A percentile compares a stretch with the other conserved stretches of the same genome.
Evolutionary conservation across 2,329 filamentous ascomycete genomes (phyloP).

Genomic region (Fusarium odoratissimum): DNA sequence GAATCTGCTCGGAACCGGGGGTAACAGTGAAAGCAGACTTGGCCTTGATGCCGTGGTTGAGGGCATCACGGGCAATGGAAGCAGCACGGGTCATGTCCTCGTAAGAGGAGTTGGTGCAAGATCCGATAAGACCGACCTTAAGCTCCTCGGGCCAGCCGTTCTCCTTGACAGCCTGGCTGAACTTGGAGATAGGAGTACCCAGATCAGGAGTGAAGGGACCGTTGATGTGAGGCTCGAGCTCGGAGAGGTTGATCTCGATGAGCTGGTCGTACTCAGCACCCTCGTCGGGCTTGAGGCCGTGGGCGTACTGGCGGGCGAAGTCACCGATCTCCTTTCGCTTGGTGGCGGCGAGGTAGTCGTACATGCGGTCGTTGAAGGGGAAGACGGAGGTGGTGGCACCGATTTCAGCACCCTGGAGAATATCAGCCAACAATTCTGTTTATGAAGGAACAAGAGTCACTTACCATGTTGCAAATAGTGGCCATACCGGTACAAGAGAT

Average conservation of each 20-base stretch:
- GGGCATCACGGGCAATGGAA: constrained; percentile 90
- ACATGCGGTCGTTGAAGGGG: constrained; percentile 98
- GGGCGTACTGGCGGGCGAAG: constrained; percentile 84
- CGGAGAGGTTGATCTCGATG: constrained; percentile 89
- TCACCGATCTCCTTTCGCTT: constrained; percentile 93
- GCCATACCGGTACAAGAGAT: constrained; percentile 91
- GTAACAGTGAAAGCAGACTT: constrained; percentile 95
- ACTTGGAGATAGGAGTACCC: constrained; percentile 89
- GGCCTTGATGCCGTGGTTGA: constrained; percentile 88
- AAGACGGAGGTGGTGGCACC: constrained; percentile 93
- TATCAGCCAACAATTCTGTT: constrained; percentile 21
- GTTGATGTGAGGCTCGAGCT: constrained; percentile 95
- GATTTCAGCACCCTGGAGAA: constrained; percentile 67
- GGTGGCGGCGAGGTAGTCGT: constrained; percentile 92
- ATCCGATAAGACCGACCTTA: constrained; percentile 93
- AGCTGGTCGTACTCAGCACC: constrained; percentile 91
- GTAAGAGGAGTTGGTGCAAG: constrained; percentile 98
- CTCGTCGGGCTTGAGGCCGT: constrained; percentile 88
- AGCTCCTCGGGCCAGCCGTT: constrained; percentile 93
- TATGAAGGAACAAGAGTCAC: constrained; percentile 11
- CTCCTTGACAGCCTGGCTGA: constrained; percentile 84
- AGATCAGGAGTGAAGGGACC: constrained; percentile 97
- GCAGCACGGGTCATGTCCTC: constrained; percentile 98
- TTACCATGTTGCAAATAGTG: constrained; percentile 80
- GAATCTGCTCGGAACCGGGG: constrained; percentile 95